Conservation (phyloP, 2,329 filamentous ascomycete genomes). For the Venturia asperata region DNA sequence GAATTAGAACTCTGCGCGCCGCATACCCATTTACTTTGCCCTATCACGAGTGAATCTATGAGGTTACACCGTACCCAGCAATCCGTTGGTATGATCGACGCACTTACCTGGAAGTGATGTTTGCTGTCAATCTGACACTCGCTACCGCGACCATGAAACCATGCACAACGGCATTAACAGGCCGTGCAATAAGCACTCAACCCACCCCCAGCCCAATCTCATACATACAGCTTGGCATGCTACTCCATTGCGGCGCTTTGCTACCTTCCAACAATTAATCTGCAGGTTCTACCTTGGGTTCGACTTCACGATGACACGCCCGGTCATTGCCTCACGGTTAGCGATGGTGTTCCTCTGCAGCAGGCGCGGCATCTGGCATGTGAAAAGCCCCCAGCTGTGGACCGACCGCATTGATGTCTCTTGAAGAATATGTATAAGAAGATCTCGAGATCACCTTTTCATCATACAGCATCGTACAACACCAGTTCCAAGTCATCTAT, state of each 20-base stretch:
- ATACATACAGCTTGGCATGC: constrained; percentile 1
- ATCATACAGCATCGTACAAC: neutral
- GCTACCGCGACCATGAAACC: neutral
- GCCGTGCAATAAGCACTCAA: neutral
- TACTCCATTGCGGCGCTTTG: neutral
- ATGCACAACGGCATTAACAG: neutral
- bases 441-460: neutral
- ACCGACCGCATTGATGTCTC: neutral
- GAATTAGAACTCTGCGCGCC: neutral
- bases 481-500: neutral
- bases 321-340: constrained; percentile 11
- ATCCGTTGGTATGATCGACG: neutral
- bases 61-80: neutral
- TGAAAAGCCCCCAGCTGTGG: neutral
- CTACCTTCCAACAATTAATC: constrained; percentile 6
- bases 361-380: neutral
- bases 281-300: constrained; percentile 7
- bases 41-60: neutral
- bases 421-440: neutral
- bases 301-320: neutral
- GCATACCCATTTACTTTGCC: neutral
- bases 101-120: neutral
- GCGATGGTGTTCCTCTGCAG: neutral
- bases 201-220: neutral
- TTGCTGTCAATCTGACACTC: constrained; percentile 10